Evolutionary conservation across 306 rosid genomes (phyloP).

Genomic region (Dalbergia cochinchinensis): DNA sequence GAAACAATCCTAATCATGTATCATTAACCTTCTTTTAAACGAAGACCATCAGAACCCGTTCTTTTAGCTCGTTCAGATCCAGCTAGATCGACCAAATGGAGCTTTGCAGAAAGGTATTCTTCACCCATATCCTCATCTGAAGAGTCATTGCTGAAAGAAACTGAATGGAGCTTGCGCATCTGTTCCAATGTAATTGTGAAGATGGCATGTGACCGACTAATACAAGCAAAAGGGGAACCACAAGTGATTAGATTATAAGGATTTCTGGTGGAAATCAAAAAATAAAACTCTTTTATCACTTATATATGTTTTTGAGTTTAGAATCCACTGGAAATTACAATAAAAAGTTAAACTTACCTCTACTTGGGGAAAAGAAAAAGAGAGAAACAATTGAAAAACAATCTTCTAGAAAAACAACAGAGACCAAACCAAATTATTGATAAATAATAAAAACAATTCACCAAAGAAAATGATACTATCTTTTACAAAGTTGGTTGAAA

Average conservation of each 20-base stretch:
- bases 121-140: slow-evolving; percentile 83
- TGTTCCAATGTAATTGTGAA: slow-evolving; percentile 88
- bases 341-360: slow-evolving; percentile 25
- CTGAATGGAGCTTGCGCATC: slow-evolving; percentile 71
- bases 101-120: slow-evolving; percentile 86
- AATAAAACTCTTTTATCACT: slow-evolving; percentile 33
- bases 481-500: slow-evolving; percentile 16
- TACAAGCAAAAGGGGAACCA: slow-evolving; percentile 49
- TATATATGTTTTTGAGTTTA: slow-evolving; percentile 37
- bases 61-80: slow-evolving; percentile 94
- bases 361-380: background rate
- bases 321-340: slow-evolving; percentile 33
- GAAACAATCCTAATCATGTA: slow-evolving; percentile 40
- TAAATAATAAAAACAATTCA: slow-evolving; percentile 25
- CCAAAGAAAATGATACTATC: slow-evolving; percentile 31
- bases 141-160: slow-evolving; percentile 63
- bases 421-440: slow-evolving; percentile 32
- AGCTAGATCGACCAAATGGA: slow-evolving; percentile 91
- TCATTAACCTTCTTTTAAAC: slow-evolving; percentile 77
- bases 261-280: slow-evolving; percentile 31
- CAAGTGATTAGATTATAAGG: slow-evolving; percentile 45
- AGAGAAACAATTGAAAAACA: slow-evolving; percentile 3
- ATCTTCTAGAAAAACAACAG: slow-evolving; percentile 37
- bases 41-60: slow-evolving; percentile 80
- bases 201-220: slow-evolving; percentile 93